Base-by-base conservation (phyloP, 768 basidiomycete species). In the Suillus plorans region DNA sequence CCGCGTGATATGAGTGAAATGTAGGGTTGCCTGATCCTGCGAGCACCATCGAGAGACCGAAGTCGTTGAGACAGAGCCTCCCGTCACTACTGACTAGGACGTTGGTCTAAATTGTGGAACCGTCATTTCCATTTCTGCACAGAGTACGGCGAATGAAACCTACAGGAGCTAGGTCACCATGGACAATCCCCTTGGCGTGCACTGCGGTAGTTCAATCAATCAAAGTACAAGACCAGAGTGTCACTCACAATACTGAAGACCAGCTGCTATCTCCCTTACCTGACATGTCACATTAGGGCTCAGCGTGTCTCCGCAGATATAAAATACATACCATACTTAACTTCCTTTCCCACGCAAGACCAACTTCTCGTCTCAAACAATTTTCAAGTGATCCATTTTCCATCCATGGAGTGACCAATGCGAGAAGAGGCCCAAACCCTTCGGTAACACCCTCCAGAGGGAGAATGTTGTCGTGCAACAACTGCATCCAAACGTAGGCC, bases 401-500 rank as follows among this genome's bases (percentile, higher is more conserved):
- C 64, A 71, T 70, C 71, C 69, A 77, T 5, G 69, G 71, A 60
- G 71, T 68, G 36, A 75, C 67, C 28, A 72, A 8, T 6, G 49
- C 64, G 69, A 4, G 68, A 67, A 42, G 16, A 65, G 6, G 63
- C 22, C 55, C 63, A 8, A 62, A 22, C 3, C 66, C 18, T 47
- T 49, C 68, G 20, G 66, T 56, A 8, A 74, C 61, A 10, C 77
- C 76, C 22, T 75, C 70, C 44, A 77, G 72, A 0, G 74, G 71
- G 18, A 77, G 71, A 45, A 76, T 70, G 55, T 78, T 74, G 25
- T 37, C 63, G 55, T 74, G 73, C 6, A 64, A 65, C 28, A 77
- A 65, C 13, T 71, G 74, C 36, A 73, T 63, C 77, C 71, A 77
- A 6, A 76, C 63, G n/a, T 77, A 63, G 34, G 72, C 70, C 63